Evolutionary conservation across 2,329 filamentous ascomycete genomes (phyloP).

Genomic region (Aspergillus proliferans): DNA sequence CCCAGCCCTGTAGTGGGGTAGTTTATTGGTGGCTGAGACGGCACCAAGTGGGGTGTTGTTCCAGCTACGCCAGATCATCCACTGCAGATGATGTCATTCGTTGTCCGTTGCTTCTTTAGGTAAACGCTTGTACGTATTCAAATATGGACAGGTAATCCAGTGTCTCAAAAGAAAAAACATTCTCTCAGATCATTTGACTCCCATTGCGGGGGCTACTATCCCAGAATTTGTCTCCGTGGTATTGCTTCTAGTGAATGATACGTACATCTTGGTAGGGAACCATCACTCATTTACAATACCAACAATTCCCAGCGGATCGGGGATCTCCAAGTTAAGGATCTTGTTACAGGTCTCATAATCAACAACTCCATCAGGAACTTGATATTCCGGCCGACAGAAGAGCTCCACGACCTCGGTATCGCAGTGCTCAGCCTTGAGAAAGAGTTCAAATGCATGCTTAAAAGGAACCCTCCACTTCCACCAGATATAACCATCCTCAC

Average conservation of each 20-base stretch:
- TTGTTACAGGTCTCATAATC: background rate
- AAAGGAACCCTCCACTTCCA: background rate
- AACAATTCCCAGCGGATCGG: background rate
- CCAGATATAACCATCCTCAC: background rate
- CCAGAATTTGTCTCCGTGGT: no score
- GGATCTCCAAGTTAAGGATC: background rate
- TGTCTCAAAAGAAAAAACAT: no score
- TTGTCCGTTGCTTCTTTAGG: no score
- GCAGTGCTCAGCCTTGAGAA: background rate
- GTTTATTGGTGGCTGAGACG: background rate
- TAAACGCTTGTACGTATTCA: no score
- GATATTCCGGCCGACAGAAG: background rate
- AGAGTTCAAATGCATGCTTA: background rate
- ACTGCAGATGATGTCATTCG: background rate
- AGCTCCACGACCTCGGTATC: background rate
- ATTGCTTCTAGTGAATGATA: no score
- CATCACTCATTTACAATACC: background rate
- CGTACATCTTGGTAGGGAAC: no score
- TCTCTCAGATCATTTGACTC: no score
- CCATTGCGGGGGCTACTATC: no score
- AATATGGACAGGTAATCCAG: no score
- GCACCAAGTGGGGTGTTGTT: background rate
- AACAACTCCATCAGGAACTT: background rate
- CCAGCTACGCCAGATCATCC: background rate
- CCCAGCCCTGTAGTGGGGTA: conserved; percentile 6